Evolutionary conservation across 2,329 filamentous ascomycete genomes (phyloP), one percentile per base, ranked within the genome.

Genomic region (Dendryphion nanum): DNA sequence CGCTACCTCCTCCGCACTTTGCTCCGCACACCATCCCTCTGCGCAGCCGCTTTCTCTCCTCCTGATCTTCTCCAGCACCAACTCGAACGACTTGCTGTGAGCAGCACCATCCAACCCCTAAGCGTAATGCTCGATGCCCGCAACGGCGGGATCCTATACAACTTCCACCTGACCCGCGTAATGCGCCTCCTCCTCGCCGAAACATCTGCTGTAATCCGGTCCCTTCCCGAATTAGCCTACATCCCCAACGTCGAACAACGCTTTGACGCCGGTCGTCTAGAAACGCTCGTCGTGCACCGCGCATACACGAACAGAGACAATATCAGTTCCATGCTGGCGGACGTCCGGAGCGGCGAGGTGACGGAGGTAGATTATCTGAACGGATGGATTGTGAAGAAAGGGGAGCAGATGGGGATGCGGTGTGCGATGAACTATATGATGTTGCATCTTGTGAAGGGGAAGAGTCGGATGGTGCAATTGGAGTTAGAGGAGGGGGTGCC

Each of bases 281-380:
- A 82, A 39, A 73, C 75, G 19, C 64, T 83, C n/a, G 71, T 79
- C 6, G 66, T 75, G 4, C 73, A 70, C 37, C 69, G 85, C 3
- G 73, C 77, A 16, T 56, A 69, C 19, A 72, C 67, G 34, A 82
- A 79, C 10, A 71, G 72, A 10, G 66, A 76, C 38, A 79, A 82
- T 35, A 69, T 74, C 5, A 86, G 81, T 53, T 76, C 73, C 15
- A 89, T 95, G 81, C 69, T 86, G 5, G 74, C 77, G 37, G 80
- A 84, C 53, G 71, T 90, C 10, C 68, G 78, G 8, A 62, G 67
- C 1, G 84, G 86, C 1, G 40, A 57, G 10, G 67, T 73, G 41
- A 89, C 87, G 0, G 89, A 95, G 54, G 78, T 96, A 28, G 80
- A 90, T 31, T 95, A 84, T 55, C 78, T 91, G 50, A 96, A 94